Evolutionary conservation across 805 yeast genomes (phyloP).

Genomic region (Metschnikowia sp.): DNA sequence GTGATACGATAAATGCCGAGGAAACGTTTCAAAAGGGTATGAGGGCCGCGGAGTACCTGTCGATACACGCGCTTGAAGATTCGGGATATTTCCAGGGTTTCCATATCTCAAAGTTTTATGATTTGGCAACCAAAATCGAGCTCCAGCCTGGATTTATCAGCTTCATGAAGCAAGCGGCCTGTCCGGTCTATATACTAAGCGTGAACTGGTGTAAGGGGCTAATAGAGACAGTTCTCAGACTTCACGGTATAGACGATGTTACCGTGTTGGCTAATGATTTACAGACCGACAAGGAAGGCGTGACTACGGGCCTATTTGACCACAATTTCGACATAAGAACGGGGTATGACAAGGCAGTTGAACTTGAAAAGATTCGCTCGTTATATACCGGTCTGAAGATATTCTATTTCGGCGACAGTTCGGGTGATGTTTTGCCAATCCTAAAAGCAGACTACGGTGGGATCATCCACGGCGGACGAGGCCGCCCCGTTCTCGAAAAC

Average conservation of each 20-base stretch:
- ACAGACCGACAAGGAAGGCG: constrained; percentile 27
- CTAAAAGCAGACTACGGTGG: constrained; percentile 46
- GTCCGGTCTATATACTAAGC: constrained; percentile 48
- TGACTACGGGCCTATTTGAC: constrained; percentile 32
- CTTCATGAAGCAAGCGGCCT: constrained; percentile 22
- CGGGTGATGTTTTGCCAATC: constrained; percentile 50
- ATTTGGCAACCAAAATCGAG: constrained; percentile 34
- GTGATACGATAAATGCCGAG: constrained; percentile 37
- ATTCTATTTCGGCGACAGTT: constrained; percentile 60
- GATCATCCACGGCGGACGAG: constrained; percentile 35
- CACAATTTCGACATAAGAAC: constrained; percentile 37
- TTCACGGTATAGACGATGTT: constrained; percentile 22
- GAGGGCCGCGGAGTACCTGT: constrained; percentile 44
- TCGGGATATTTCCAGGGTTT: constrained; percentile 43
- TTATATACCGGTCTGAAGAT: constrained; percentile 16
- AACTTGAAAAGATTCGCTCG: constrained; percentile 14
- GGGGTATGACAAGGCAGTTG: constrained; percentile 48
- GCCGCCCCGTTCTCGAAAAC: constrained; percentile 1
- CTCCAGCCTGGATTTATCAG: constrained; percentile 39
- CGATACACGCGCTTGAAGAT: constrained; percentile 42
- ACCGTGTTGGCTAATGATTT: constrained; percentile 51
- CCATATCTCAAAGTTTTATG: constrained; percentile 23
- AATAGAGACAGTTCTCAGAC: constrained; percentile 33
- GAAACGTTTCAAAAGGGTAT: constrained; percentile 43
- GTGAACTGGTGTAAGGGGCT: constrained; percentile 59